These are phyloP conservation scores for Dichotomopilus funicola DNA, from an alignment of 2,329 filamentous ascomycete species.

Conservation along the genomic window DNA sequence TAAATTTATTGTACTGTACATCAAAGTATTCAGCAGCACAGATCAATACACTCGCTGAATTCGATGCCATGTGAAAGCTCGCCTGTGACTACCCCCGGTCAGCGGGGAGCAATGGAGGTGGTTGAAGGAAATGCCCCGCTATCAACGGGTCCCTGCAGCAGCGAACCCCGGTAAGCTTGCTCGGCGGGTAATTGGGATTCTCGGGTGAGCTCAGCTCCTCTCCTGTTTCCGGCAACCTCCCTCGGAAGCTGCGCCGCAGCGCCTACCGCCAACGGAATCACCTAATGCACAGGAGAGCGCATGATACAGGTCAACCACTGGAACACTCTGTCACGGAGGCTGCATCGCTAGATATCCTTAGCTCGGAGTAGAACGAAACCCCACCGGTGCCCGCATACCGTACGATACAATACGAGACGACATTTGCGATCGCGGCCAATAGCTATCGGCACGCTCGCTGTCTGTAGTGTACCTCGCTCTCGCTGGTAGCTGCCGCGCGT, in stretches of 20 bases:
- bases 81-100: neutral
- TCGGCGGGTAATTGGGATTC: too few relatives aligned
- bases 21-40: neutral
- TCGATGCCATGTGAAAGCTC: neutral
- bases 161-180: conserved; percentile 2
- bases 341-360: too few relatives aligned
- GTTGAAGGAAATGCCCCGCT: conserved; percentile 3
- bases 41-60: too few relatives aligned
- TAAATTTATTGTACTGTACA: conserved; percentile 18
- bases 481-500: conserved; percentile 2
- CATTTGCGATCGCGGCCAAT: conserved; percentile 7
- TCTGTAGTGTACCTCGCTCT: too few relatives aligned
- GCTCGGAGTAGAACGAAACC: neutral
- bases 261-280: neutral
- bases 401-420: neutral
- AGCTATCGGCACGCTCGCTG: neutral
- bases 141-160: conserved; percentile 1
- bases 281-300: neutral
- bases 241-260: conserved; percentile 9
- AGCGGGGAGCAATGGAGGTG: neutral
- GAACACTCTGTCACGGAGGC: too few relatives aligned
- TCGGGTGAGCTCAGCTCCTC: too few relatives aligned
- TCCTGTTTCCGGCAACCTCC: neutral
- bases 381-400: neutral
- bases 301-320: neutral